phyloP scores from a whole-genome alignment of 2,329 filamentous ascomycete species.

The Chaetomium globosum region DNA sequence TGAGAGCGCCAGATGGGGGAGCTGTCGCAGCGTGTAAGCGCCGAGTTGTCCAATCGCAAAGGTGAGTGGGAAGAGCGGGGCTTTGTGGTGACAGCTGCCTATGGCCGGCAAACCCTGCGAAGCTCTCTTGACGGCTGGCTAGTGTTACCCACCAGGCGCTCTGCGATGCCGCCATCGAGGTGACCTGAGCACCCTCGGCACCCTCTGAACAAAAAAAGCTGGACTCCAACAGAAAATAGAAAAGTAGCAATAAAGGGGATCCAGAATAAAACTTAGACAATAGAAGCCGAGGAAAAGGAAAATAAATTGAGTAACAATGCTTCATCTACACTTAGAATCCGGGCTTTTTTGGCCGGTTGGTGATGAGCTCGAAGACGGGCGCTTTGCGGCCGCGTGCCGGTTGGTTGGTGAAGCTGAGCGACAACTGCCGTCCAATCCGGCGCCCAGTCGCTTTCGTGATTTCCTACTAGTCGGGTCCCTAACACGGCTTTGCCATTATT shows the following conservation, averaged over 20 bases:
- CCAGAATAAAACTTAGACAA: no score
- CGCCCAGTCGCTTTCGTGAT: neutral
- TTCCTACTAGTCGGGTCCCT: neutral
- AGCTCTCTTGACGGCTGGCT: neutral
- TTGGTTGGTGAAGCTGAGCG: conserved; percentile 1
- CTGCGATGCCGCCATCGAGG: neutral
- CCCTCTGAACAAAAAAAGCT: no score
- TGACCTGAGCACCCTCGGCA: neutral
- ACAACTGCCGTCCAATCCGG: conserved; percentile 5
- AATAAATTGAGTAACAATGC: no score
- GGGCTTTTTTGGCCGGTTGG: no score
- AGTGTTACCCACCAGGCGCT: conserved; percentile 3
- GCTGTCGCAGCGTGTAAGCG: conserved; percentile 37
- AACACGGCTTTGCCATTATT: neutral
- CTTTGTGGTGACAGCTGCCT: conserved; percentile 6
- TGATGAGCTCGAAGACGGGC: neutral
- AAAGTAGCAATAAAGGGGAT: no score
- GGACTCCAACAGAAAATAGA: no score
- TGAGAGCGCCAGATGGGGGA: conserved; percentile 29
- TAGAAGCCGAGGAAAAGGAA: no score
- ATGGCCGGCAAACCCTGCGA: neutral
- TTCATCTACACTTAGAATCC: no score
- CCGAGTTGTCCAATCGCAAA: conserved; percentile 35
- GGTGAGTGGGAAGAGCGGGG: conserved; percentile 25
- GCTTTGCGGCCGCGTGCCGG: conserved; percentile 4